Evolutionary conservation across 345 rosid species (phyloP).

Genomic region (Dovyalis caffra): DNA sequence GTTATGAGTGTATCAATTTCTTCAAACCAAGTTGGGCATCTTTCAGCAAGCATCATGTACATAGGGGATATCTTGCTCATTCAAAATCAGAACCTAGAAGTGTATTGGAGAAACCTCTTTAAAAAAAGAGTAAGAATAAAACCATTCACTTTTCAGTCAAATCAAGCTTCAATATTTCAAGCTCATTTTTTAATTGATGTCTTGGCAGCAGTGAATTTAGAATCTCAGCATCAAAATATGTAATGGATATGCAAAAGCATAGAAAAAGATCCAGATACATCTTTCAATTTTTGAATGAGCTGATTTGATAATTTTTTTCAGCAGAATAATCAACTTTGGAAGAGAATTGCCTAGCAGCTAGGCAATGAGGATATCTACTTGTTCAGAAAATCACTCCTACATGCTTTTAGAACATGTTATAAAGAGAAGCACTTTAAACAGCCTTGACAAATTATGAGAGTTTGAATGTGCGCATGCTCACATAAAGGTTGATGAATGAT

Average conservation of each 20-base stretch:
- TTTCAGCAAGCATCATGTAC: background rate
- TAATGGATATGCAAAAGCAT: background rate
- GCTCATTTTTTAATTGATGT: background rate
- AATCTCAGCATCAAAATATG: background rate
- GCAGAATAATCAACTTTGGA: background rate
- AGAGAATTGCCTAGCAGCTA: background rate
- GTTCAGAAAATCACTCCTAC: background rate
- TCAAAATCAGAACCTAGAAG: background rate
- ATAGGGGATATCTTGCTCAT: background rate
- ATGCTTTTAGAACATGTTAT: background rate
- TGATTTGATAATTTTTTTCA: background rate
- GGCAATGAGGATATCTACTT: background rate
- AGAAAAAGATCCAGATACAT: background rate
- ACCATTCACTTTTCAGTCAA: background rate
- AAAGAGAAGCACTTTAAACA: background rate
- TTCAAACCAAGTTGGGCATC: background rate
- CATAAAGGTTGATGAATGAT: background rate
- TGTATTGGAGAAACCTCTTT: background rate
- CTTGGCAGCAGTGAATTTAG: background rate
- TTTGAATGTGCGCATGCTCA: background rate
- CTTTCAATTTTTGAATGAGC: background rate
- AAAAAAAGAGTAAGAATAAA: background rate
- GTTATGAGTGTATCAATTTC: background rate
- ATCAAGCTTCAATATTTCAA: background rate
- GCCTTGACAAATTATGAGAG: background rate